Conservation (phyloP, 306 rosid species). For the Acacia crassicarpa region DNA sequence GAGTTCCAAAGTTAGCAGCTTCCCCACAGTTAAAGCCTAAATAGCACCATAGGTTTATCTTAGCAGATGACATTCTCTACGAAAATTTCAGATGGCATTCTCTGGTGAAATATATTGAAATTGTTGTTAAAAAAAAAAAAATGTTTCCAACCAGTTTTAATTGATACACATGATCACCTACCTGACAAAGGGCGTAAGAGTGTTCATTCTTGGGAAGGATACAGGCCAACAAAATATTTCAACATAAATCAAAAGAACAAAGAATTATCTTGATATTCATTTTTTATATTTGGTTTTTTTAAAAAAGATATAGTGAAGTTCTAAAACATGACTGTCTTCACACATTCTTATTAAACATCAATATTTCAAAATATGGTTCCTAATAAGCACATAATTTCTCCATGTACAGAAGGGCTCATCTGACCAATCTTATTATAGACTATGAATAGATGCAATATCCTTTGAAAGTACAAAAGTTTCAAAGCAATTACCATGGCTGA, state of each 20-base stretch:
- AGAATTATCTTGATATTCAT: background rate
- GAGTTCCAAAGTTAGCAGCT: slow-evolving; percentile 99
- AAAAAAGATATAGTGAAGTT: slow-evolving; percentile 23
- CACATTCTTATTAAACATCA: slow-evolving; percentile 3
- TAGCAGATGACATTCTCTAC: background rate
- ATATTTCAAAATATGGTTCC: slow-evolving; percentile 16
- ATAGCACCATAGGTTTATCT: slow-evolving; percentile 13
- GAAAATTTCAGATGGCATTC: background rate
- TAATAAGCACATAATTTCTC: slow-evolving; percentile 24
- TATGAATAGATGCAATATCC: slow-evolving; percentile 11
- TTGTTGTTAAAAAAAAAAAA: background rate
- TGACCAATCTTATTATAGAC: slow-evolving; percentile 14
- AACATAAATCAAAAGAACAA: slow-evolving; percentile 1
- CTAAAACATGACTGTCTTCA: slow-evolving; percentile 1
- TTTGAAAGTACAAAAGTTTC: slow-evolving; percentile 24
- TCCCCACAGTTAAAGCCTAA: slow-evolving; percentile 98
- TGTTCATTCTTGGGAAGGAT: background rate
- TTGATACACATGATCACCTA: slow-evolving; percentile 10
- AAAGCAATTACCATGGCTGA: slow-evolving; percentile 95
- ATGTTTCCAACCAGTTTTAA: background rate
- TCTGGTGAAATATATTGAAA: background rate
- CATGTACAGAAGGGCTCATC: slow-evolving; percentile 21
- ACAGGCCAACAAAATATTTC: slow-evolving; percentile 10
- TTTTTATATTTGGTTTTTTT: background rate
- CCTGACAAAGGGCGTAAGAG: background rate